phyloP scores from a whole-genome alignment of 2,329 filamentous ascomycete species.

The Trichoderma guizhouense region DNA sequence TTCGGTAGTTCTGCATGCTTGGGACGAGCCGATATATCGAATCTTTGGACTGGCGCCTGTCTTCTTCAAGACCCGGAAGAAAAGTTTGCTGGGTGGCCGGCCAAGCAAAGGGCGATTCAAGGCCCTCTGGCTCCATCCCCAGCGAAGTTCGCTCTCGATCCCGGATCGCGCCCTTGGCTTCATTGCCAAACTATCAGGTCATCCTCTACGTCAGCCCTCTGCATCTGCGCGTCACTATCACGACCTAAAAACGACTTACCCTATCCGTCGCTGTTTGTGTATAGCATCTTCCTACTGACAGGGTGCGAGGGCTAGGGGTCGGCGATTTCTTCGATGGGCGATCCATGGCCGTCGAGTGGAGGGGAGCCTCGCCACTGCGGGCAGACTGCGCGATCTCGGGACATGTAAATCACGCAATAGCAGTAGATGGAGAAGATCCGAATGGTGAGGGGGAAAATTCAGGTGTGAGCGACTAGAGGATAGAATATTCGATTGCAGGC shows the following conservation, averaged over 20 bases:
- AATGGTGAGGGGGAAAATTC: background rate
- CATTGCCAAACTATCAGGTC: slow-evolving; percentile 35
- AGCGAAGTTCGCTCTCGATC: slow-evolving; percentile 34
- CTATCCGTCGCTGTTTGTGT: slow-evolving; percentile 37
- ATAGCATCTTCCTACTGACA: slow-evolving; percentile 37
- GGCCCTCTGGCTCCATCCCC: slow-evolving; percentile 24
- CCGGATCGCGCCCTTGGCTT: slow-evolving; percentile 32
- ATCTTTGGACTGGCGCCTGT: slow-evolving; percentile 13
- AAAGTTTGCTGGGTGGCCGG: slow-evolving; percentile 18
- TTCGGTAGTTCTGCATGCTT: slow-evolving; percentile 41
- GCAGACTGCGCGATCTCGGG: slow-evolving; percentile 6
- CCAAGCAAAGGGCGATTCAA: slow-evolving; percentile 31
- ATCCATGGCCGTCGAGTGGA: slow-evolving; percentile 21
- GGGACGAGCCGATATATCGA: slow-evolving; percentile 33
- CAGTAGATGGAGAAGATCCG: too few species aligned
- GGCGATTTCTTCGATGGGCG: background rate
- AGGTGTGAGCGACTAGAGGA: background rate
- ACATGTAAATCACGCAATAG: slow-evolving; percentile 3
- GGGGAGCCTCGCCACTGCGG: slow-evolving; percentile 17
- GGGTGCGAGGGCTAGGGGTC: slow-evolving; percentile 10
- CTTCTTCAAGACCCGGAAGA: slow-evolving; percentile 24
- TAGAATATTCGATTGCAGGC: background rate
- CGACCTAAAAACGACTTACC: slow-evolving; percentile 26
- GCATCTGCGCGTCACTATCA: background rate
- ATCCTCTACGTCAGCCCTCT: background rate